Percentiles rank a stretch among this genome's conserved stretches.
Conservation (phyloP, 108 stramenopile genomes). For the Cylindrotheca closterium region DNA sequence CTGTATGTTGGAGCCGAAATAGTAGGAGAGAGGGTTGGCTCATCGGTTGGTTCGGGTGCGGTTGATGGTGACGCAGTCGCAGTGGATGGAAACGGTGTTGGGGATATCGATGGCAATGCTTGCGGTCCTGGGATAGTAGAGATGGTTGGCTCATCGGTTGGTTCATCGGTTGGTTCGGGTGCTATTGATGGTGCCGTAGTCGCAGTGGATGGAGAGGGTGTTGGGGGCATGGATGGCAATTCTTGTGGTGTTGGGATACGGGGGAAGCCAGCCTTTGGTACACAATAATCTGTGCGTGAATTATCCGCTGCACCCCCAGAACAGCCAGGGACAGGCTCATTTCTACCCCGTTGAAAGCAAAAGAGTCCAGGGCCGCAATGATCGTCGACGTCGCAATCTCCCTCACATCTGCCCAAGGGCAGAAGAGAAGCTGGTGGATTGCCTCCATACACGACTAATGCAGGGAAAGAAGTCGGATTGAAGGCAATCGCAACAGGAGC, state of each 20-base stretch:
- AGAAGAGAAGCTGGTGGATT: background rate
- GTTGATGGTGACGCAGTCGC: background rate
- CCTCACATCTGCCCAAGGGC: conserved; percentile 25
- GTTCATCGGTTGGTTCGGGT: background rate
- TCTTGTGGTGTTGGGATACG: background rate
- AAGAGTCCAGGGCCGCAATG: conserved; percentile 15
- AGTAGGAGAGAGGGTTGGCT: background rate
- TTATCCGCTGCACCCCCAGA: background rate
- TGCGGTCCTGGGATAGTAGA: too few species aligned
- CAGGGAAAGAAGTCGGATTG: too few species aligned
- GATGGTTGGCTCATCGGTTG: background rate
- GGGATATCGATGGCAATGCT: background rate
- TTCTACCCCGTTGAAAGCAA: conserved; percentile 17
- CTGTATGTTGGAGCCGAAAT: conserved; percentile 10
- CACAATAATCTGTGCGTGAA: background rate
- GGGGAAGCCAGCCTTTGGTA: background rate
- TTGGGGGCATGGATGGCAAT: background rate
- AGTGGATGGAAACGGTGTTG: background rate
- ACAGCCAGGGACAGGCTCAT: background rate
- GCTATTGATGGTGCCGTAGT: background rate
- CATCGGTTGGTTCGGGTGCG: background rate
- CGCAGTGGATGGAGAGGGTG: background rate
- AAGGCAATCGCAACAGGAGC: too few species aligned
- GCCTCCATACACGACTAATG: too few species aligned
- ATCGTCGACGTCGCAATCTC: conserved; percentile 18